Percentiles rank a stretch among this genome's conserved stretches.
phyloP scores from a whole-genome alignment of 2,329 filamentous ascomycete species.

The Lecanicillium sp. region DNA sequence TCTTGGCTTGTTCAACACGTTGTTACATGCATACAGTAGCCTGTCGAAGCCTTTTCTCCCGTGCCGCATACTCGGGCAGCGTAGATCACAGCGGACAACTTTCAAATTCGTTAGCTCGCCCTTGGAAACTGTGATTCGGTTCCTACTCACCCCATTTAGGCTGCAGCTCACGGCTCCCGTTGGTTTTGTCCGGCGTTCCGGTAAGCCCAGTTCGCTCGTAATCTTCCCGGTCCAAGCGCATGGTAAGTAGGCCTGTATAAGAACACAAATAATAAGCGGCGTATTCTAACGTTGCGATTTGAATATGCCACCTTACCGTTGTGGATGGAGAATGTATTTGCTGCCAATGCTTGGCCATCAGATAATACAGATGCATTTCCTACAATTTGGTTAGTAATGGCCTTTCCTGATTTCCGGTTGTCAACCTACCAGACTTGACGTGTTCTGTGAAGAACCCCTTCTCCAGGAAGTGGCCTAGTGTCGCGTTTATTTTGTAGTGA shows the following conservation, averaged over 20 bases:
- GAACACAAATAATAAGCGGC: too few relatives aligned
- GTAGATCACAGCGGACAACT: slow-evolving; percentile 75
- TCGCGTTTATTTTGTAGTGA: slow-evolving; percentile 67
- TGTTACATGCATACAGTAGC: slow-evolving; percentile 69
- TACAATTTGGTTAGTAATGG: slow-evolving; percentile 22
- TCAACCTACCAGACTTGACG: slow-evolving; percentile 62
- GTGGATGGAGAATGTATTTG: slow-evolving; percentile 64
- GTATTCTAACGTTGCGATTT: background rate
- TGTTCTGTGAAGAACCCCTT: slow-evolving; percentile 76
- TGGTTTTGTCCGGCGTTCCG: slow-evolving; percentile 57
- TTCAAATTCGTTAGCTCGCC: slow-evolving; percentile 18
- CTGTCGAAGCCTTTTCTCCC: slow-evolving; percentile 80
- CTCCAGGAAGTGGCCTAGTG: slow-evolving; percentile 62
- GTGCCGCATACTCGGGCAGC: slow-evolving; percentile 65
- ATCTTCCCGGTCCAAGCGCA: slow-evolving; percentile 72
- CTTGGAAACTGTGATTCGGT: background rate
- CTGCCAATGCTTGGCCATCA: slow-evolving; percentile 60
- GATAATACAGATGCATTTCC: slow-evolving; percentile 80
- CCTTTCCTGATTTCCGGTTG: background rate
- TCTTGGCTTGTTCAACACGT: slow-evolving; percentile 59
- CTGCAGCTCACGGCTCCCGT: slow-evolving; percentile 52
- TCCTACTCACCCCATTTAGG: slow-evolving; percentile 61
- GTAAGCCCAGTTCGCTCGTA: slow-evolving; percentile 79
- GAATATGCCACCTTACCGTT: slow-evolving; percentile 44
- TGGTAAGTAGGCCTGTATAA: slow-evolving; percentile 54